phyloP scores from a whole-genome alignment of 2,329 filamentous ascomycete species.

The Penicillium sp. region DNA sequence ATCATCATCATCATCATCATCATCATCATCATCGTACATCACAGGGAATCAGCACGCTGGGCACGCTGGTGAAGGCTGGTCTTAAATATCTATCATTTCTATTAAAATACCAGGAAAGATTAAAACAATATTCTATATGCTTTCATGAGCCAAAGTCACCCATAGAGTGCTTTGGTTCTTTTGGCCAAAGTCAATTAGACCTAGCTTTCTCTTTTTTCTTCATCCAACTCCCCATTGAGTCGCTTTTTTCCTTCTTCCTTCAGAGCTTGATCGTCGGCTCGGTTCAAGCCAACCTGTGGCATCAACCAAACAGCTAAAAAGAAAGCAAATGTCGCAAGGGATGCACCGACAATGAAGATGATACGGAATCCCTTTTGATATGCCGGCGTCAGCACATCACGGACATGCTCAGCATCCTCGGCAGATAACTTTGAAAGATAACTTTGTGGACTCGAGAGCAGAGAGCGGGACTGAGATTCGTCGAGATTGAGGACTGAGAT shows the following conservation, averaged over 20 bases:
- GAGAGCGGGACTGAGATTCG: slow-evolving; percentile 21
- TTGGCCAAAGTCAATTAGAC: neutral
- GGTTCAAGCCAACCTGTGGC: slow-evolving; percentile 37
- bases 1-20: too few species aligned
- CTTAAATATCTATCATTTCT: too few species aligned
- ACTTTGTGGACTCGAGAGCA: slow-evolving; percentile 33
- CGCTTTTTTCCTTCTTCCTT: slow-evolving; percentile 32
- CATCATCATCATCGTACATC: too few species aligned
- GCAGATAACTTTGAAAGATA: slow-evolving; percentile 31
- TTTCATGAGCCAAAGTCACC: too few species aligned
- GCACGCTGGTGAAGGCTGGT: too few species aligned
- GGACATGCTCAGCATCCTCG: slow-evolving; percentile 27
- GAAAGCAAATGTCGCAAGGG: slow-evolving; percentile 38
- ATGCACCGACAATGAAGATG: slow-evolving; percentile 43
- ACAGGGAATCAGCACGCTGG: too few species aligned
- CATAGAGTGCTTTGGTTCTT: too few species aligned
- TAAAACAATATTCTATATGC: too few species aligned
- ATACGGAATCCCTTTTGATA: slow-evolving; percentile 43
- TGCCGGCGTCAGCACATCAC: slow-evolving; percentile 33
- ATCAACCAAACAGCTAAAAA: slow-evolving; percentile 37
- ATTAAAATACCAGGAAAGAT: too few species aligned
- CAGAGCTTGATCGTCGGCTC: slow-evolving; percentile 32
- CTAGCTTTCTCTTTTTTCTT: slow-evolving; percentile 13
- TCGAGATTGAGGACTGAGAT: slow-evolving; percentile 29
- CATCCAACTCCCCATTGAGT: slow-evolving; percentile 17